Percentiles rank a stretch among this genome's conserved stretches.
phyloP scores from a whole-genome alignment of 1,139 yeast species.

The Suhomyces guaymorum region DNA sequence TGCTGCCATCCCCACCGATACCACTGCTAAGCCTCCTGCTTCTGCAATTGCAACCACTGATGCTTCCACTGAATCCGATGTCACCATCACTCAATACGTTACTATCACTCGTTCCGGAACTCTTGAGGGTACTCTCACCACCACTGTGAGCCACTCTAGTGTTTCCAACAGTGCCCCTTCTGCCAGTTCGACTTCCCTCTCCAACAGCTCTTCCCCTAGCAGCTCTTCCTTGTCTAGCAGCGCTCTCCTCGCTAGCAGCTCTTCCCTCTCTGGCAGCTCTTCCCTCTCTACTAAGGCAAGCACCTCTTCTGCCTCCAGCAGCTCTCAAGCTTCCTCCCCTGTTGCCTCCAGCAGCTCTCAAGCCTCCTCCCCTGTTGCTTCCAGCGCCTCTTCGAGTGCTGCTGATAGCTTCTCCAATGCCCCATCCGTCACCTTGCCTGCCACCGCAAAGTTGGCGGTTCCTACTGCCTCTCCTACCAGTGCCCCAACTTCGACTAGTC shows the following conservation, averaged over 20 bases:
- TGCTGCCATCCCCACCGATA: not conserved
- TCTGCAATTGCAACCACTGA: too few relatives aligned
- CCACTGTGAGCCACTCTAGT: too few relatives aligned
- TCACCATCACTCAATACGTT: not conserved
- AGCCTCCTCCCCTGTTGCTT: not conserved
- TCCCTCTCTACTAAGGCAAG: not conserved
- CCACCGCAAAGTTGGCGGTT: slow-evolving; percentile 14
- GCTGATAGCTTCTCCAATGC: too few relatives aligned
- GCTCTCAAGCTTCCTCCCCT: not conserved
- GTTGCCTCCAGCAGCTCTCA: not conserved
- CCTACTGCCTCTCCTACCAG: slow-evolving; percentile 14
- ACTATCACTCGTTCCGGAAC: too few relatives aligned
- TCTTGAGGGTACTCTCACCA: too few relatives aligned
- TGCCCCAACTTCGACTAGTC: slow-evolving; percentile 15
- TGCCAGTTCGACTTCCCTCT: not conserved
- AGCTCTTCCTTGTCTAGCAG: too few relatives aligned
- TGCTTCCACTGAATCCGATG: not conserved
- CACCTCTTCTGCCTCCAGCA: not conserved
- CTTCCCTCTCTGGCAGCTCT: too few relatives aligned
- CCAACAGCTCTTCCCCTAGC: not conserved
- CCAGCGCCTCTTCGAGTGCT: not conserved
- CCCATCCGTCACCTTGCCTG: too few relatives aligned
- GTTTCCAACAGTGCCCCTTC: too few relatives aligned
- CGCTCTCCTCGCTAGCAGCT: too few relatives aligned
- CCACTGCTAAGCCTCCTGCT: not conserved